Percentiles rank a stretch among this genome's conserved stretches.
These are phyloP conservation scores for Raphanus raphanistrum DNA, from an alignment of 345 rosid species.

Conservation along the genomic window DNA sequence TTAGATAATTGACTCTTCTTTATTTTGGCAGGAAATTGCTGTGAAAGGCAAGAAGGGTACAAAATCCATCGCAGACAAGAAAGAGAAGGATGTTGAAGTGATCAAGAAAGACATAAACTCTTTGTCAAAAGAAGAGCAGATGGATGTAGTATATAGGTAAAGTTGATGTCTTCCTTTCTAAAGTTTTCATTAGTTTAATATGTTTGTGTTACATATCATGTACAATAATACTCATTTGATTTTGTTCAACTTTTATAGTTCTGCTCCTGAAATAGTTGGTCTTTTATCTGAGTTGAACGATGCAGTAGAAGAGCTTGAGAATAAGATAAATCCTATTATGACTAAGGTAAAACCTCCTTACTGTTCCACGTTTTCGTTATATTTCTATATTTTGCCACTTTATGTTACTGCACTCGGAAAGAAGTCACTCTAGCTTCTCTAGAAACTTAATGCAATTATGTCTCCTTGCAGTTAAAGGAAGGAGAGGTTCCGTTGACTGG, in stretches of 20 bases:
- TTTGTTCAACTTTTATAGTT: constrained; percentile 46
- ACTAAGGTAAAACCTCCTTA: constrained; percentile 50
- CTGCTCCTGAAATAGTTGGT: constrained; percentile 93
- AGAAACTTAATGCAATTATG: constrained; percentile 3
- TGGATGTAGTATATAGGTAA: constrained; percentile 83
- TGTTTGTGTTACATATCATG: constrained; percentile 25
- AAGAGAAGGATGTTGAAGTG: constrained; percentile 47
- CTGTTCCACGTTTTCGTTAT: neutral
- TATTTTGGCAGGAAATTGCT: constrained; percentile 28
- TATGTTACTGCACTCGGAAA: neutral
- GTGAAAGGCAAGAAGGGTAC: constrained; percentile 38
- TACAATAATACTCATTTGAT: neutral
- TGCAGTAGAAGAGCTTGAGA: constrained; percentile 70
- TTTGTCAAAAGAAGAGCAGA: constrained; percentile 82
- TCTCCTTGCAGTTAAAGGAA: constrained; percentile 54
- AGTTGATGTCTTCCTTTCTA: neutral
- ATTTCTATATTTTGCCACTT: neutral
- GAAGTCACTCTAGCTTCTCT: neutral
- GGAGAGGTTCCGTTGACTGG: constrained; percentile 43
- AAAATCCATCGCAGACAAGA: constrained; percentile 35
- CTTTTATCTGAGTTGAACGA: constrained; percentile 77
- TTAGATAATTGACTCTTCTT: constrained; percentile 15
- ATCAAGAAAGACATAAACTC: constrained; percentile 71
- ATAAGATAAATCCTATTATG: constrained; percentile 66
- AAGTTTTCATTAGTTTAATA: neutral